phyloP scores from a whole-genome alignment of 495 filamentous ascomycete species.

The Ramalina intermedia region DNA sequence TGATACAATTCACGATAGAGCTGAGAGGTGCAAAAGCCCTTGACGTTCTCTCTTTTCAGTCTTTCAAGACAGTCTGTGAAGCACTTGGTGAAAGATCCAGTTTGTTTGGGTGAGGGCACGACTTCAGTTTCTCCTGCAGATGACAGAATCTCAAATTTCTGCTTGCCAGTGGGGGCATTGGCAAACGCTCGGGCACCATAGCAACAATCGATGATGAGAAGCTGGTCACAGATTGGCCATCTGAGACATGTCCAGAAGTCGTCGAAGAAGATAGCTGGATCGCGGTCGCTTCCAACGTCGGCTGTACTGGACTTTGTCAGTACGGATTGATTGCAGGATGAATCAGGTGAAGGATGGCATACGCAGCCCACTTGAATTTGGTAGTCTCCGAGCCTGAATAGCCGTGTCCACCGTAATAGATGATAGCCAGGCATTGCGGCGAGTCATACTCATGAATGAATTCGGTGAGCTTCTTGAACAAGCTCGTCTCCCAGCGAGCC shows the following conservation, averaged over 20 bases:
- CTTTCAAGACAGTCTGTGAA: conserved; percentile 3
- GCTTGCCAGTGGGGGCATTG: conserved; percentile 9
- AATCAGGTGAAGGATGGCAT: not conserved
- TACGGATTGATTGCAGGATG: not conserved
- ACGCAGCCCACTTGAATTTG: conserved; percentile 16
- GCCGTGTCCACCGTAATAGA: conserved; percentile 19
- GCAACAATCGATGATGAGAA: conserved; percentile 18
- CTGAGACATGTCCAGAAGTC: conserved; percentile 12
- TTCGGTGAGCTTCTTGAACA: conserved; percentile 10
- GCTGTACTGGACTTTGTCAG: conserved; percentile 9
- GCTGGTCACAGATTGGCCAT: conserved; percentile 14
- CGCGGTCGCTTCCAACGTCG: conserved; percentile 6
- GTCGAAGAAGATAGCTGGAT: conserved; percentile 14
- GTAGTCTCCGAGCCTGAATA: conserved; percentile 10
- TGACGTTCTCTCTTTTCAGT: conserved; percentile 6
- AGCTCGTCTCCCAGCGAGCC: conserved; percentile 7
- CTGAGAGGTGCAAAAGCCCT: conserved; percentile 12
- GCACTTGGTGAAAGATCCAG: conserved; percentile 13
- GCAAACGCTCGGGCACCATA: conserved; percentile 12
- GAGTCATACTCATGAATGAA: conserved; percentile 14
- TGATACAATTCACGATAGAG: conserved; percentile 16
- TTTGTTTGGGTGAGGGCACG: conserved; percentile 1
- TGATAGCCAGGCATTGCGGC: conserved; percentile 13
- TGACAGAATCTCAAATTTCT: conserved; percentile 17
- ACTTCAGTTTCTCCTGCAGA: conserved; percentile 1